Conservation (phyloP, 106 monocot species). For the Cymbidium sinense region DNA sequence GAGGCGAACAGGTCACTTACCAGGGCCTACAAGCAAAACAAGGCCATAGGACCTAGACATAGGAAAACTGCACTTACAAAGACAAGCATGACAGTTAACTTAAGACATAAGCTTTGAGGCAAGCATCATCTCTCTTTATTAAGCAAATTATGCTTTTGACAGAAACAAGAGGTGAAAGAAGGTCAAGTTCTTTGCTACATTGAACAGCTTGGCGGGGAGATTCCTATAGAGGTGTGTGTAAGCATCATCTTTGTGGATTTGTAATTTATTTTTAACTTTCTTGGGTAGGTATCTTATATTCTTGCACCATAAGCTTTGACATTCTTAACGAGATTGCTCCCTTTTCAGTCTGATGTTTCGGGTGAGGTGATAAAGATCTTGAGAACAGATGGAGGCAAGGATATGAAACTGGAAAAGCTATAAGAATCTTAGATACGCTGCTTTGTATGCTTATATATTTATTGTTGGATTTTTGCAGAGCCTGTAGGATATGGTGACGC, state of each 20-base stretch:
- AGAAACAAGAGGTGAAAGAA: conserved; percentile 71
- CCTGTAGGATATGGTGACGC: conserved; percentile 75
- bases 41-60: too few relatives aligned
- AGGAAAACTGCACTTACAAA: too few relatives aligned
- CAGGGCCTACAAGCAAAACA: too few relatives aligned
- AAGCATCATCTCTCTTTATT: not conserved
- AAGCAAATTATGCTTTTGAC: conserved; percentile 1
- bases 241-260: not conserved
- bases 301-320: not conserved
- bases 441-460: not conserved
- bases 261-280: not conserved
- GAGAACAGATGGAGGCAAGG: conserved; percentile 54
- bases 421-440: not conserved
- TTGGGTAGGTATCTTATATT: not conserved
- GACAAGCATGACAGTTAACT: too few relatives aligned
- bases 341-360: conserved; percentile 65
- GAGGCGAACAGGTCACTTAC: too few relatives aligned
- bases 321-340: not conserved
- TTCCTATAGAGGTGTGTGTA: conserved; percentile 58
- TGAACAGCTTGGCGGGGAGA: conserved; percentile 74
- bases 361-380: conserved; percentile 80
- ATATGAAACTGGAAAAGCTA: not conserved
- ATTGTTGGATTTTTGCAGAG: conserved; percentile 28
- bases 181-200: conserved; percentile 69
- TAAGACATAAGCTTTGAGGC: too few relatives aligned